phyloP scores from a whole-genome alignment of 2,329 filamentous ascomycete species.

The Aspergillus glaucus region DNA sequence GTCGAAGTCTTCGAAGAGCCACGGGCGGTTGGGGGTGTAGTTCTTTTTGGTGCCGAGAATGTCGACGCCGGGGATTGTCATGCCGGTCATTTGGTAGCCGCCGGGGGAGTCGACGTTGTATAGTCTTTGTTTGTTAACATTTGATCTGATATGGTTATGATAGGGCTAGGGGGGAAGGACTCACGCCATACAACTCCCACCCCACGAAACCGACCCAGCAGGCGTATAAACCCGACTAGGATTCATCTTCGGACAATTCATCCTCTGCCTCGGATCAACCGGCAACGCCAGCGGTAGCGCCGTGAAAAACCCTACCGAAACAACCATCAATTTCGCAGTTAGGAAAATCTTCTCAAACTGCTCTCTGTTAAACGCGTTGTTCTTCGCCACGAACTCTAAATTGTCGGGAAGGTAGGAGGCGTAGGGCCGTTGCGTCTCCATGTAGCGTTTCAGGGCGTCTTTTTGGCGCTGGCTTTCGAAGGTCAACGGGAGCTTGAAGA shows the following conservation, averaged over 20 bases:
- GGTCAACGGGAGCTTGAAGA: constrained; percentile 41
- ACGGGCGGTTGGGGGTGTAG: constrained; percentile 43
- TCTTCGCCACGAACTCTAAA: constrained; percentile 51
- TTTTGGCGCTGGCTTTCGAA: constrained; percentile 35
- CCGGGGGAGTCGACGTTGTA: constrained; percentile 54
- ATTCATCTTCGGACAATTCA: constrained; percentile 52
- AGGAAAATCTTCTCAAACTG: constrained; percentile 49
- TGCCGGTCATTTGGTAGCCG: constrained; percentile 50
- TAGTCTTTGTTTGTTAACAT: constrained; percentile 24
- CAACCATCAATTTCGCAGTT: constrained; percentile 46
- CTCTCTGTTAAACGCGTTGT: constrained; percentile 46
- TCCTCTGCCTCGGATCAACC: constrained; percentile 48
- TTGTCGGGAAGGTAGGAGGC: constrained; percentile 60
- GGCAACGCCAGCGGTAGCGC: constrained; percentile 49
- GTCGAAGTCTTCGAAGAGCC: constrained; percentile 54
- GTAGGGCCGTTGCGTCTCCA: constrained; percentile 54
- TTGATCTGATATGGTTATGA: neutral
- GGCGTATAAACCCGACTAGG: constrained; percentile 53
- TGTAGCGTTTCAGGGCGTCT: constrained; percentile 55
- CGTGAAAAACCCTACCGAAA: constrained; percentile 52
- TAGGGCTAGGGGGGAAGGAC: constrained; percentile 1
- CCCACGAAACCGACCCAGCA: constrained; percentile 51
- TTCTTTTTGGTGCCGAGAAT: constrained; percentile 47
- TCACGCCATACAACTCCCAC: constrained; percentile 46
- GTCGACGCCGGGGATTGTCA: constrained; percentile 50